Conservation (phyloP, 139 green algal species). For the Pseudopediastrum boryanum region DNA sequence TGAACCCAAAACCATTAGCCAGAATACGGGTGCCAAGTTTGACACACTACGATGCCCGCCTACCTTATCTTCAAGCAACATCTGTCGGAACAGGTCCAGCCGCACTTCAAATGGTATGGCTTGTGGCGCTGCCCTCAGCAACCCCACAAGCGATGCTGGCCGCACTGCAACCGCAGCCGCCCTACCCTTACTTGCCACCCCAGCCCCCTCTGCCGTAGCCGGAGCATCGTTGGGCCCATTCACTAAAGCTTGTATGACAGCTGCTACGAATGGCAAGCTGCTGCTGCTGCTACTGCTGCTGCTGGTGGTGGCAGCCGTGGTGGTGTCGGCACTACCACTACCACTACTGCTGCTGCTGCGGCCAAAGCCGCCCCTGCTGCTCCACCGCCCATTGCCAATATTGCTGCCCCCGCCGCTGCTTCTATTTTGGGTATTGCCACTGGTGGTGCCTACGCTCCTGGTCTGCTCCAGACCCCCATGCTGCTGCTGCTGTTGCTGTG, state of each 20-base stretch:
- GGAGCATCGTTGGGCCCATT: no score
- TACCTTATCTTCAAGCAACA: slow-evolving; percentile 66
- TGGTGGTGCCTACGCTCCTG: slow-evolving; percentile 22
- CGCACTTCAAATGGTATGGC: slow-evolving; percentile 73
- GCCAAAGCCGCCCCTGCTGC: background rate
- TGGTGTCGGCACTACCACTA: background rate
- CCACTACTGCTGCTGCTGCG: background rate
- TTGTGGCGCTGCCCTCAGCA: slow-evolving; percentile 69
- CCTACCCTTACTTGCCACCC: no score
- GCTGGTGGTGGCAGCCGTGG: background rate
- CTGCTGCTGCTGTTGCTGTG: slow-evolving; percentile 26
- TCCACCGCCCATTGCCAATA: background rate
- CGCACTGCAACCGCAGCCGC: no score
- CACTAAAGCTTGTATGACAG: background rate
- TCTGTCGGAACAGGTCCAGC: slow-evolving; percentile 61
- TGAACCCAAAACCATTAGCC: no score
- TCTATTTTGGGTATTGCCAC: background rate
- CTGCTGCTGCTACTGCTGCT: background rate
- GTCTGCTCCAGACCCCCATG: background rate
- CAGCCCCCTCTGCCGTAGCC: no score
- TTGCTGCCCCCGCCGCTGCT: background rate
- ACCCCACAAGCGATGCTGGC: slow-evolving; percentile 52
- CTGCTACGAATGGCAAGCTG: background rate
- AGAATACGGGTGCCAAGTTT: background rate
- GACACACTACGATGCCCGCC: background rate